Evolutionary conservation across 345 rosid genomes (phyloP), one percentile per base, ranked within the genome.

Genomic region (Rhodamnia rubescens): DNA sequence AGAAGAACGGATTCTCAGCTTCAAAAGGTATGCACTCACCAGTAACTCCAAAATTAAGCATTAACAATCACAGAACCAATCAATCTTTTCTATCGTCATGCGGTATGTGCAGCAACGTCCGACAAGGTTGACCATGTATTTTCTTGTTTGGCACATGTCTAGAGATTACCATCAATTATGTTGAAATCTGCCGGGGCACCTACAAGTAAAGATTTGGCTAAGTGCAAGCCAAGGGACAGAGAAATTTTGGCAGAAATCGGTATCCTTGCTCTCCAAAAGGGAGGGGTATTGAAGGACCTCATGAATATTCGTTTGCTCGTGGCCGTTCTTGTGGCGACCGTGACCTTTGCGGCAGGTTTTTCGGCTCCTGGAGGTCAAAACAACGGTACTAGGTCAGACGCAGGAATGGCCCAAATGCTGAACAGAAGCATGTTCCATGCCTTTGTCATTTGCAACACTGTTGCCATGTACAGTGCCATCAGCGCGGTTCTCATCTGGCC

Each of bases 241-340:
- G 32, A n/a, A 58, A 58, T 58, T n/a, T n/a, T 58, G 32, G 69
- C 36, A 57, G 64, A 57, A 12, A n/a, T 3, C 36, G 2, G 1
- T 2, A 2, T 58, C 16, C 32, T 2, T 1, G 32, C 32, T 58
- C 69, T n/a, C 32, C 18, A 27, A 58, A 2, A 5, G 16, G 69
- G 32, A 58, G 69, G 36, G 0, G 4, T 0, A n/a, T n/a, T 58
- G 69, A n/a, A 5, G 36, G 2, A 58, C 2, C 36, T 1, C 36
- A 3, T 58, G 16, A n/a, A 58, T n/a, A n/a, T 1, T 5, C 69
- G 32, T 2, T 1, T n/a, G 1, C 0, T 58, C 1, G 8, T 58
- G 16, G 69, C 69, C 1, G 13, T 6, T 5, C 36, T 58, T 0
- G 69, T 58, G 36, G 69, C 7, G 8, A 58, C 69, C 0, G 4